Percentiles rank a stretch among this genome's conserved stretches.
phyloP scores from a whole-genome alignment of 805 yeast species.

The Candida silvatica region DNA sequence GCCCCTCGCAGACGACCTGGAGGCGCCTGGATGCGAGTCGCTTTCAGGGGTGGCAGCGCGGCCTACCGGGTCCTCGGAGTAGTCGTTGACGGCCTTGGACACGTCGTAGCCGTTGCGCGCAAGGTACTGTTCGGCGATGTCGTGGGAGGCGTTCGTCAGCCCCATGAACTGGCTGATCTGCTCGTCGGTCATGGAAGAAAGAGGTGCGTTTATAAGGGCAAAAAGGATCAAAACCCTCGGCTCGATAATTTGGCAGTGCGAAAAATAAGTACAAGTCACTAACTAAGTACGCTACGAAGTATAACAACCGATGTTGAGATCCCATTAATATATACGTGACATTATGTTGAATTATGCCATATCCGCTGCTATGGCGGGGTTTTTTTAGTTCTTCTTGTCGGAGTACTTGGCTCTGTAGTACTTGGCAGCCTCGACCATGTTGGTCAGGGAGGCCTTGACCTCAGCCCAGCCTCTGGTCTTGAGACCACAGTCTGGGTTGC shows the following conservation, averaged over 20 bases:
- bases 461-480: constrained; percentile 99
- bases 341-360: constrained; percentile 9
- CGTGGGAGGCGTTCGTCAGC: constrained; percentile 19
- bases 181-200: constrained; percentile 5
- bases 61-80: constrained; percentile 9
- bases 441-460: constrained; percentile 87
- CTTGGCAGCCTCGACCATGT: constrained; percentile 99
- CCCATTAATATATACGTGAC: constrained; percentile 24
- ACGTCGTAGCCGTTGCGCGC: constrained; percentile 20
- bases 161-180: constrained; percentile 8
- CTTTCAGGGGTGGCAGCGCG: constrained; percentile 1
- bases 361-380: constrained; percentile 12
- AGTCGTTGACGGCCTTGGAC: constrained; percentile 20
- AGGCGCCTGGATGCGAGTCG: constrained; percentile 5
- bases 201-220: too few species aligned
- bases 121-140: constrained; percentile 30
- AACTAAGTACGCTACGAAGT: too few species aligned
- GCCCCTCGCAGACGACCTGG: constrained; percentile 2
- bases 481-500: constrained; percentile 99
- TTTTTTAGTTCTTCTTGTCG: constrained; percentile 12
- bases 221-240: too few species aligned
- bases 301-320: constrained; percentile 40
- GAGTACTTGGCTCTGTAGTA: constrained; percentile 57
- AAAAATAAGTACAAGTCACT: too few species aligned
- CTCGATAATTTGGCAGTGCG: too few species aligned